Conservation (phyloP, 1,284 basidiomycete species). For the Singerocomus rubriflavus region DNA sequence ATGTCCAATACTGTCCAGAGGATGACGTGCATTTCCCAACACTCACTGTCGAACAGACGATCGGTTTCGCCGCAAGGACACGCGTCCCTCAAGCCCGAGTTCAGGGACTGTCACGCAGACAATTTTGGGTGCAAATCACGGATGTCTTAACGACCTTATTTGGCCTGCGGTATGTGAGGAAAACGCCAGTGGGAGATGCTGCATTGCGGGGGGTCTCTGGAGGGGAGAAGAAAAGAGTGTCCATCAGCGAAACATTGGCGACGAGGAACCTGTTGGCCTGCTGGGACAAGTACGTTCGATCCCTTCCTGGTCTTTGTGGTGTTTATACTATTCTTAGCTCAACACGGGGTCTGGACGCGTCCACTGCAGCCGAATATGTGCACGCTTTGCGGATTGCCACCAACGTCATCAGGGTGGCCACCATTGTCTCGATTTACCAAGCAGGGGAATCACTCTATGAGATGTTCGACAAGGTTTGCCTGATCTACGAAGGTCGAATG, state of each 20-base stretch:
- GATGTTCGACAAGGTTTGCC: conserved; percentile 67
- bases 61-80: conserved; percentile 61
- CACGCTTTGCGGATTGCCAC: conserved; percentile 60
- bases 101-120: conserved; percentile 41
- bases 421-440: conserved; percentile 72
- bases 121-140: conserved; percentile 46
- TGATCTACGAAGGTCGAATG: conserved; percentile 71
- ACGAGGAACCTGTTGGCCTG: conserved; percentile 42
- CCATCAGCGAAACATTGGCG: conserved; percentile 52
- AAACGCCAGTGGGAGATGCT: conserved; percentile 71
- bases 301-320: neutral
- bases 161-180: conserved; percentile 61
- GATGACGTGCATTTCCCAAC: conserved; percentile 77
- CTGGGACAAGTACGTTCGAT: conserved; percentile 49
- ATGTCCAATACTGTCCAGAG: conserved; percentile 67
- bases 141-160: conserved; percentile 65
- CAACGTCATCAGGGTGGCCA: conserved; percentile 50
- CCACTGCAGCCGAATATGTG: conserved; percentile 66
- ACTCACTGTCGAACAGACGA: conserved; percentile 67
- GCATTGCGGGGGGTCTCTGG: conserved; percentile 76
- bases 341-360: conserved; percentile 70
- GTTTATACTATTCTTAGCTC: conserved; percentile 38
- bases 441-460: conserved; percentile 52
- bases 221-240: conserved; percentile 75
- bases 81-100: conserved; percentile 53